A percentile compares a stretch with the other conserved stretches of the same genome.
These are phyloP conservation scores for Cladosporium sp. DNA, from an alignment of 2,329 filamentous ascomycete genomes.

Conservation along the genomic window DNA sequence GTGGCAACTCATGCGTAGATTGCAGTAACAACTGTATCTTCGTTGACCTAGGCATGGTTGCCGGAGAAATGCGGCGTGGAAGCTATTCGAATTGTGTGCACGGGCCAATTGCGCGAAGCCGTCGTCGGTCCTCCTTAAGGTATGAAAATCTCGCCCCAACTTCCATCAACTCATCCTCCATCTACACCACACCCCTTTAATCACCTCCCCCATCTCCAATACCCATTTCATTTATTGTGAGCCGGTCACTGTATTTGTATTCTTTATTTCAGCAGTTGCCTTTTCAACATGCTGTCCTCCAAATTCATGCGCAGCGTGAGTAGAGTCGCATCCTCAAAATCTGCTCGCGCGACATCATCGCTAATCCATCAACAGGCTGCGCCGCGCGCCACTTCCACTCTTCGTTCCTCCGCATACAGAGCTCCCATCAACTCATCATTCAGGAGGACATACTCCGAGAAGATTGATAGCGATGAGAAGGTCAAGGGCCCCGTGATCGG, in stretches of 20 bases:
- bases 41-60: too few relatives aligned
- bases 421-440: conserved; percentile 69
- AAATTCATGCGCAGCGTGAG: conserved; percentile 33
- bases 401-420: conserved; percentile 44
- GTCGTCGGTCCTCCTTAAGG: background rate
- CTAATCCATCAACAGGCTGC: conserved; percentile 26
- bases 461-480: conserved; percentile 54
- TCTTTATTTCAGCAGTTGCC: conserved; percentile 1
- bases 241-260: conserved; percentile 13
- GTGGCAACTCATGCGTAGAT: too few relatives aligned
- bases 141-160: background rate
- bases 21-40: too few relatives aligned
- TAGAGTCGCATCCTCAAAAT: conserved; percentile 14
- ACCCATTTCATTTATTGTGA: conserved; percentile 12
- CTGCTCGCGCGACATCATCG: conserved; percentile 25
- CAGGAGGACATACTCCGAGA: conserved; percentile 62
- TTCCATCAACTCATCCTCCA: conserved; percentile 8
- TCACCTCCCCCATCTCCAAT: background rate
- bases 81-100: background rate
- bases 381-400: conserved; percentile 32
- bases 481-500: conserved; percentile 94
- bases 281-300: conserved; percentile 31
- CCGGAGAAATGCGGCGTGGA: too few relatives aligned
- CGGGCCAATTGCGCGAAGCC: background rate
- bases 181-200: conserved; percentile 9